Percentiles rank a stretch among this genome's conserved stretches.
Conservation (phyloP, 495 filamentous ascomycete species). For the Friedmanniomyces simplex region DNA sequence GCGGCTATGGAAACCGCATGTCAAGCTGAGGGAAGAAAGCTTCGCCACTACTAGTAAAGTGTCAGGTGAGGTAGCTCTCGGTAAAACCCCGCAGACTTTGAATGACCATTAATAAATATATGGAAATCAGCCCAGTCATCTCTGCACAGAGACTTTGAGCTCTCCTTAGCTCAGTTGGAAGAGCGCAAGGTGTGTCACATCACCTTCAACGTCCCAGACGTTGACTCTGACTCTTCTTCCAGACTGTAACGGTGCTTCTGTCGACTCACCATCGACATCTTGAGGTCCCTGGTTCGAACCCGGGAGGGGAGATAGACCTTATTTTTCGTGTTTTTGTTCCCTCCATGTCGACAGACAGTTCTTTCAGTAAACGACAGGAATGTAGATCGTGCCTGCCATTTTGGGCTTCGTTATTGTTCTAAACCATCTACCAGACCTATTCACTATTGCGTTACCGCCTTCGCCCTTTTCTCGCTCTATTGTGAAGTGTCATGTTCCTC, state of each 20-base stretch:
- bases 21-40: background rate
- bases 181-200: background rate
- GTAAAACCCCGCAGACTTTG: background rate
- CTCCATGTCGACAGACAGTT: background rate
- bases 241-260: conserved; percentile 11
- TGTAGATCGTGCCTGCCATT: background rate
- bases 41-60: background rate
- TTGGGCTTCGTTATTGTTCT: too few species aligned
- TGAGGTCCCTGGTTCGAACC: conserved; percentile 15
- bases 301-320: conserved; percentile 6
- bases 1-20: too few species aligned
- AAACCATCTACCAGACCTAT: too few species aligned
- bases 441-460: too few species aligned
- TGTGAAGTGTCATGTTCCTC: too few species aligned
- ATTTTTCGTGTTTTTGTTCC: background rate
- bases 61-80: background rate
- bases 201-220: background rate
- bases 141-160: background rate
- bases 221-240: background rate
- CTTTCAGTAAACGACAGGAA: too few species aligned
- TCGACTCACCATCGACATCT: conserved; percentile 1
- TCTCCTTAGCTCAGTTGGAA: conserved; percentile 18
- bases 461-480: too few species aligned
- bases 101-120: too few species aligned
- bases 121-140: background rate